Conservation (phyloP, 345 rosid genomes). For the Sapria himalayana region DNA sequence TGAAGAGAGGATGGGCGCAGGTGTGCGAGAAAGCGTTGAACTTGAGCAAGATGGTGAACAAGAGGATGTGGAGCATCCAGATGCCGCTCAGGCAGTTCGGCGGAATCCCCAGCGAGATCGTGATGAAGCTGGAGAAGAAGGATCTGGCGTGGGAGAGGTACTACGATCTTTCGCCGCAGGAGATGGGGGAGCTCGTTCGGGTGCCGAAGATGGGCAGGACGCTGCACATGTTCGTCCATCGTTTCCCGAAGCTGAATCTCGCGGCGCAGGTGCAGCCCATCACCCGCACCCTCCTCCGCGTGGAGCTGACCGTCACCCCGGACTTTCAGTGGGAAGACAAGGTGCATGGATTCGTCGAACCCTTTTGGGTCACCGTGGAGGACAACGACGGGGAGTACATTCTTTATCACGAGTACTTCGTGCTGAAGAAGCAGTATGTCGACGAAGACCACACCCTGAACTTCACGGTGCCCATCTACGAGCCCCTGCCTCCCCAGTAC, state of each 20-base stretch:
- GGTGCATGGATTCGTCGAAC: constrained; percentile 84
- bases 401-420: constrained; percentile 84
- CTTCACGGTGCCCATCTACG: constrained; percentile 84
- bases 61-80: constrained; percentile 96
- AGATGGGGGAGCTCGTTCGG: constrained; percentile 84
- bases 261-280: constrained; percentile 86
- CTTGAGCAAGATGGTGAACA: constrained; percentile 78
- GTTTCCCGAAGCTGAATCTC: constrained; percentile 68
- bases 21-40: constrained; percentile 80
- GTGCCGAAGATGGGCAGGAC: constrained; percentile 73
- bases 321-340: constrained; percentile 94
- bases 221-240: constrained; percentile 73
- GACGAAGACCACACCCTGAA: constrained; percentile 68
- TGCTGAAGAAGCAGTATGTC: constrained; percentile 75
- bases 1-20: constrained; percentile 94
- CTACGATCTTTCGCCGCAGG: constrained; percentile 76
- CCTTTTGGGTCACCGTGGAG: constrained; percentile 89
- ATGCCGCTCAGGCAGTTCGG: constrained; percentile 78
- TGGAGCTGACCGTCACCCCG: constrained; percentile 81
- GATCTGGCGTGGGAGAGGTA: constrained; percentile 96
- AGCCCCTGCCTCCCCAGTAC: constrained; percentile 89
- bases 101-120: constrained; percentile 62
- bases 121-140: constrained; percentile 83
- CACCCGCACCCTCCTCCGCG: constrained; percentile 60
- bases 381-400: constrained; percentile 86